Evolutionary conservation across 1,284 basidiomycete species (phyloP).

Genomic region (Peniophora sp.): DNA sequence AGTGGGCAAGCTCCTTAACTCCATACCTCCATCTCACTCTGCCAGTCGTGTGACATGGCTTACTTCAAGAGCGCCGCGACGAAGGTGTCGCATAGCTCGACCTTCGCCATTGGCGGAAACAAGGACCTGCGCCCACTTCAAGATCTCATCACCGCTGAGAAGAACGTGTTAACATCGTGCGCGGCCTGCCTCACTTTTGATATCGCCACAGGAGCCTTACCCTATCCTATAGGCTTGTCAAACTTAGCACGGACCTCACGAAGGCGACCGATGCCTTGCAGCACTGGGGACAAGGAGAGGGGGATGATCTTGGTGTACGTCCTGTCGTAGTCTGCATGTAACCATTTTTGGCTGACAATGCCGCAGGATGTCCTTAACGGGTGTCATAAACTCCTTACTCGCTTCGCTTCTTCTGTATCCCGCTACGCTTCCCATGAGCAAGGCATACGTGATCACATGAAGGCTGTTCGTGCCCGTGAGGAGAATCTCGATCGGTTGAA

Average conservation of each 20-base stretch:
- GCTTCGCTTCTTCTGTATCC: conserved; percentile 63
- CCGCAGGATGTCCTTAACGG: conserved; percentile 69
- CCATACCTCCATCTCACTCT: background rate
- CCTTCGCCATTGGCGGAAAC: conserved; percentile 64
- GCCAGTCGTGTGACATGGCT: conserved; percentile 26
- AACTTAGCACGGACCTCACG: conserved; percentile 54
- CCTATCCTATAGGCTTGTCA: conserved; percentile 43
- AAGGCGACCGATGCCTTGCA: conserved; percentile 74
- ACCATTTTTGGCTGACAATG: conserved; percentile 2
- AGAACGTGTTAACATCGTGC: conserved; percentile 69
- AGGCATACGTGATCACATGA: conserved; percentile 69
- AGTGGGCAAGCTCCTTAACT: background rate
- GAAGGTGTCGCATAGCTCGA: conserved; percentile 81
- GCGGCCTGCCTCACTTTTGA: conserved; percentile 19
- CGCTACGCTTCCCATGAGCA: conserved; percentile 73
- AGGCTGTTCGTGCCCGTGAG: conserved; percentile 76
- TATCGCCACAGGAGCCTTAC: background rate
- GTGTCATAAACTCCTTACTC: conserved; percentile 62
- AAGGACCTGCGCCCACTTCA: conserved; percentile 78
- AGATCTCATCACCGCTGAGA: conserved; percentile 86
- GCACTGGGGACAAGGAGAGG: conserved; percentile 78
- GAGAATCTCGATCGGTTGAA: conserved; percentile 78
- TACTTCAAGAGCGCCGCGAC: conserved; percentile 64
- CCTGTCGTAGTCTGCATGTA: background rate
- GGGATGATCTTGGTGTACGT: conserved; percentile 77